These are phyloP conservation scores for Fraxinus angustifolia DNA, from an alignment of 305 asterid genomes.

Conservation along the genomic window DNA sequence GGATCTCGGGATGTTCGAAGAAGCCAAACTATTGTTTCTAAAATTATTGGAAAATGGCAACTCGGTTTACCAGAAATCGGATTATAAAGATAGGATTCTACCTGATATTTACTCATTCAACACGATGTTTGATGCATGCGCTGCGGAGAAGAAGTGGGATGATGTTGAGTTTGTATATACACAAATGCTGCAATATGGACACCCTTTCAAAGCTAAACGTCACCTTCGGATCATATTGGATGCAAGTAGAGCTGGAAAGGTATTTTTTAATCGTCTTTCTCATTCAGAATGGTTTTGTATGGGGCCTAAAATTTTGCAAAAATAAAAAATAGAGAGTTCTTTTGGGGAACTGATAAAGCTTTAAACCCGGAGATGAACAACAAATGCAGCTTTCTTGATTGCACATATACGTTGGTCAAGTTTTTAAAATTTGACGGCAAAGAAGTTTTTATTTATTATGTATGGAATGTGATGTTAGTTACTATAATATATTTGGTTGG, in stretches of 20 bases:
- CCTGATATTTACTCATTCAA: constrained; percentile 84
- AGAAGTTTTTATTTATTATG: neutral
- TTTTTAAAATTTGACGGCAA: neutral
- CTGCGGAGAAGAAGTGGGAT: constrained; percentile 64
- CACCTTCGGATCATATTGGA: constrained; percentile 62
- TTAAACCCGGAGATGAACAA: neutral
- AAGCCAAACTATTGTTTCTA: constrained; percentile 60
- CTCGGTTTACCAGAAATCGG: constrained; percentile 35
- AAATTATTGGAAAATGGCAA: constrained; percentile 50
- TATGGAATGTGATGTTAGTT: neutral
- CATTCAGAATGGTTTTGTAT: neutral
- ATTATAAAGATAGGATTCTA: constrained; percentile 43
- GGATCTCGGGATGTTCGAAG: constrained; percentile 63
- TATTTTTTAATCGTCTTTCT: constrained; percentile 24
- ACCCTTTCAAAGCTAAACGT: constrained; percentile 74
- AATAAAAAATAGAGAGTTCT: neutral
- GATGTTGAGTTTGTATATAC: constrained; percentile 64
- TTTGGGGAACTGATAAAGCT: neutral
- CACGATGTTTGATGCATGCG: constrained; percentile 75
- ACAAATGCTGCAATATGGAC: constrained; percentile 69
- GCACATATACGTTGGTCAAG: neutral
- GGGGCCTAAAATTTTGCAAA: neutral
- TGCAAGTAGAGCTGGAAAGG: constrained; percentile 78
- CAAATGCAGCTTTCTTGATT: neutral
- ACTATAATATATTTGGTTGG: neutral